Evolutionary conservation across 768 basidiomycete genomes (phyloP), one percentile per base, ranked within the genome.

Genomic region (Pholiota conissans): DNA sequence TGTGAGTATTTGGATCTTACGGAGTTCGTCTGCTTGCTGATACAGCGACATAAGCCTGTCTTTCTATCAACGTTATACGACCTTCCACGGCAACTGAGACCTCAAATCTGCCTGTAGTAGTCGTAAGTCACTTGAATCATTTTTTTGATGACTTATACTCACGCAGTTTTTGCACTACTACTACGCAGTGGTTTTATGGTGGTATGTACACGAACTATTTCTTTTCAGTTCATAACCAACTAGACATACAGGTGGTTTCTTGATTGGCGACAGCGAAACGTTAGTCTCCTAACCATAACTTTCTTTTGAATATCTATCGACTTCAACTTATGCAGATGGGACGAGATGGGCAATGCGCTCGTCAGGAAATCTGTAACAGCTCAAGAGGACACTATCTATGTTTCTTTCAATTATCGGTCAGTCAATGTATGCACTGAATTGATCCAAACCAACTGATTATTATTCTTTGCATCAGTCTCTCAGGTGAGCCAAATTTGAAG

Each of bases 131-230:
- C 28, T n/a, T 49, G 26, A 7, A 24, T 9, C 9, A 18, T 6
- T 32, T 13, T 8, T 18, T 10, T 20, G 5, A 16, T 14, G 27
- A n/a, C n/a, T 3, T 14, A 9, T 22, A n/a, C 47, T 28, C 20
- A 22, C 26, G n/a, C 28, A n/a, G n/a, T 45, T 27, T 11, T 30
- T 18, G 37, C 37, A 37, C n/a, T 3, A 6, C 29, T n/a, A 66
- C n/a, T n/a, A n/a, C n/a, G n/a, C n/a, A n/a, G 62, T 68, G 55
- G 45, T 65, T 66, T 34, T 58, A 62, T 49, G 65, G 63, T 45
- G 66, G 65, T 57, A 16, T 3, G 47, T 49, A 27, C 16, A n/a
- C 6, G 2, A 6, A 13, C 5, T 10, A 14, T 16, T 13, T 10
- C 2, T 49, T 8, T 29, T 30, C 5, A 20, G 13, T 8, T 27